Evolutionary conservation across 2,329 filamentous ascomycete genomes (phyloP), one percentile per base, ranked within the genome.

Genomic region (Zymoseptoria tritici): DNA sequence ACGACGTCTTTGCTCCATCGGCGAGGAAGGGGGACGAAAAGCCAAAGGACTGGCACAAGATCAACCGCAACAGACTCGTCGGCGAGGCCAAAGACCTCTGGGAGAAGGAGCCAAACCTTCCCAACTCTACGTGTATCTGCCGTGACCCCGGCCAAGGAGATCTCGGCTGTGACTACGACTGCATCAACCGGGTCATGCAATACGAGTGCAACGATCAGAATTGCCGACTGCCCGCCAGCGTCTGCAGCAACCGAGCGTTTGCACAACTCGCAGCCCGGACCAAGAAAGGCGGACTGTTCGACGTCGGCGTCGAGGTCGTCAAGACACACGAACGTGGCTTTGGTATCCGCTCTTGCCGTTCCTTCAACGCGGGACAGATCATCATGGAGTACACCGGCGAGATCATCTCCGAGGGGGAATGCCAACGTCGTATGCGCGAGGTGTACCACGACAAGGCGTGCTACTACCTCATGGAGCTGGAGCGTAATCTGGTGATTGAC

Each of bases 341-440:
- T 72, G 94, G 94, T 56, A 91, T 99, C 55, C 88, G 94, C 62
- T 90, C 89, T 72, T 96, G 93, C 75, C 86, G 94, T 53, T 88
- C 86, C 62, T 99, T 97, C 73, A 81, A 87, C 59, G 85, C 92
- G 1, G 86, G 93, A 69, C 91, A 97, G 77, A 96, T 99, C 72
- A 97, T 99, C 71, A 93, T 97, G 77, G 94, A 99, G 72, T 99
- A 99, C 72, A 93, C 92, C 0, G 94, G 94, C 49, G 94, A 99
- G 75, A 97, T 99, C 67, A 96, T 99, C 70, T 97, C 91, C 0
- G 91, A 96, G 71, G 86, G 87, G 29, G 94, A 99, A 73, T 96
- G 92, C 71, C 91, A 97, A 72, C 84, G 89, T 53, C 87, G 94
- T 58, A 97, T 97, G 92, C 91, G 89, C 61, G 88, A 93, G 63